Percentiles rank a stretch among this genome's conserved stretches.
phyloP scores from a whole-genome alignment of 306 rosid genomes.

The Clitoria ternatea region DNA sequence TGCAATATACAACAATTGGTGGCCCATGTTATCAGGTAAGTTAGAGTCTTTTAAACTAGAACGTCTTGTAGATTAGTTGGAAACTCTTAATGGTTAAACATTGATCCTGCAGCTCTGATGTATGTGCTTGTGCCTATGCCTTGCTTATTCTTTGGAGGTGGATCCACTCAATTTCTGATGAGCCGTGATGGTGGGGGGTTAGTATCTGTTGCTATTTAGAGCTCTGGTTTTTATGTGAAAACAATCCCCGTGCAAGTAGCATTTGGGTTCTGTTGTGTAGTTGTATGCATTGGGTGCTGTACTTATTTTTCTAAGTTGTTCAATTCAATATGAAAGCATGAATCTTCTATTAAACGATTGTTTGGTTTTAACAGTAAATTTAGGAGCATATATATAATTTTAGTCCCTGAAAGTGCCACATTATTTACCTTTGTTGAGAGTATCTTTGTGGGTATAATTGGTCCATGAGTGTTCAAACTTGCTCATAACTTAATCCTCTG shows the following conservation, averaged over 20 bases:
- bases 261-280: not conserved
- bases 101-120: slow-evolving; percentile 79
- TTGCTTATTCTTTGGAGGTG: slow-evolving; percentile 95
- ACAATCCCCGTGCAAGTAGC: not conserved
- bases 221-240: not conserved
- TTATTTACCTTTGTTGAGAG: too few relatives aligned
- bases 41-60: slow-evolving; percentile 5
- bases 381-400: too few relatives aligned
- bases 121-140: slow-evolving; percentile 92
- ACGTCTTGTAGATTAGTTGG: not conserved
- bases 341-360: not conserved
- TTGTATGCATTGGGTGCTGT: not conserved
- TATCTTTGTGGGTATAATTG: too few relatives aligned
- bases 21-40: slow-evolving; percentile 96
- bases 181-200: slow-evolving; percentile 68
- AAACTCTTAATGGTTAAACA: not conserved
- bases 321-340: not conserved
- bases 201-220: not conserved
- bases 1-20: slow-evolving; percentile 92
- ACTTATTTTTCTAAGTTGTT: not conserved
- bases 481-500: too few relatives aligned
- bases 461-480: too few relatives aligned
- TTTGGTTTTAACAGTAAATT: not conserved
- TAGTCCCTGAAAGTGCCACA: too few relatives aligned
- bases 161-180: slow-evolving; percentile 73